Conservation (phyloP, 129 eudicot species). For the Artemisia argyi region DNA sequence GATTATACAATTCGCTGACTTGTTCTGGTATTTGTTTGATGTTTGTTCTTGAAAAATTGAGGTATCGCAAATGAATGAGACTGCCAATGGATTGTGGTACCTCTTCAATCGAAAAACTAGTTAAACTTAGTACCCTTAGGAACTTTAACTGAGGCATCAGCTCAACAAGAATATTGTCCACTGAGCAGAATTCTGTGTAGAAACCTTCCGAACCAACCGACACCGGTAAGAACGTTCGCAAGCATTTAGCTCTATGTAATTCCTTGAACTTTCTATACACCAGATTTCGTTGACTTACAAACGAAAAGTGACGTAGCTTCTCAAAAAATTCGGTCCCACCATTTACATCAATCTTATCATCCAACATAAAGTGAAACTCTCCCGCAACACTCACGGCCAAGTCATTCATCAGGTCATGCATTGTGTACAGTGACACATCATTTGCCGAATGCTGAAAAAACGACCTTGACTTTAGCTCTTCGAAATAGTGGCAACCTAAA, state of each 20-base stretch:
- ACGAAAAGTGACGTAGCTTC: neutral
- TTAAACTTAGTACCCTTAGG: neutral
- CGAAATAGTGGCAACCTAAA: neutral
- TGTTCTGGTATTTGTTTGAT: neutral
- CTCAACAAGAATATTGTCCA: neutral
- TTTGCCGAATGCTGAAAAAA: neutral
- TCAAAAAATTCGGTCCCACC: neutral
- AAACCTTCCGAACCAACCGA: neutral
- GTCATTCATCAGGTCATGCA: conserved; percentile 9
- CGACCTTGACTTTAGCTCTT: neutral
- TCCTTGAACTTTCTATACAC: neutral
- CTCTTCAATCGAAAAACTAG: neutral
- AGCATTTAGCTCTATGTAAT: neutral
- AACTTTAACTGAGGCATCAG: neutral
- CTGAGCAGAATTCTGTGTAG: too few species aligned
- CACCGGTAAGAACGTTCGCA: neutral
- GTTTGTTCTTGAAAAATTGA: neutral
- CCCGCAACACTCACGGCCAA: conserved; percentile 1
- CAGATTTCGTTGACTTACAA: neutral
- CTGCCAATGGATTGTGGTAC: neutral
- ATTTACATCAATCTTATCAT: neutral
- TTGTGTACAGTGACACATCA: neutral
- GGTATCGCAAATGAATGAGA: neutral
- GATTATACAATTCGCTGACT: neutral
- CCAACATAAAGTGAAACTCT: neutral